Conservation (phyloP, 2,329 filamentous ascomycete genomes). For the Cladosporium sp. region DNA sequence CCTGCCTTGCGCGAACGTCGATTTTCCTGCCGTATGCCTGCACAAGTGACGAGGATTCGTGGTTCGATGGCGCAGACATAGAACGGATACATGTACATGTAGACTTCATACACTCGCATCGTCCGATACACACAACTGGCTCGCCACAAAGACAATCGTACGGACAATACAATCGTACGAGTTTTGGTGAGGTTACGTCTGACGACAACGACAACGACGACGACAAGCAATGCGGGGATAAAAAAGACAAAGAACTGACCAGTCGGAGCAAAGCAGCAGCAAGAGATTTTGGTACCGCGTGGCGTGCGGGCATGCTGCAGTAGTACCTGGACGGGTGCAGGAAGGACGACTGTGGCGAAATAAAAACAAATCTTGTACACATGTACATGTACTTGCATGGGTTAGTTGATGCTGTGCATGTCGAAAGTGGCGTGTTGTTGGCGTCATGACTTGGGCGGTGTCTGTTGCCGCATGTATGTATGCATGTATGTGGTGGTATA, state of each 20-base stretch:
- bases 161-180: conserved; percentile 2
- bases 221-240: neutral
- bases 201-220: neutral
- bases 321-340: neutral
- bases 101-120: neutral
- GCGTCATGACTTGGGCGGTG: conserved; percentile 14
- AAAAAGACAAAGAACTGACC: neutral
- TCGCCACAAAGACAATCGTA: too few relatives aligned
- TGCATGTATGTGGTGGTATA: neutral
- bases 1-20: too few relatives aligned
- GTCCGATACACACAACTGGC: neutral
- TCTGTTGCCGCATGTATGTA: neutral
- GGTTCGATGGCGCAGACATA: too few relatives aligned
- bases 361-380: neutral
- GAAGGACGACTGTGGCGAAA: conserved; percentile 8
- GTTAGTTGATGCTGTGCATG: neutral
- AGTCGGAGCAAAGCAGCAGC: conserved; percentile 7
- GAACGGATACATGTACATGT: too few relatives aligned
- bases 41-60: neutral
- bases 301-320: neutral
- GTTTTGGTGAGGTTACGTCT: conserved; percentile 32
- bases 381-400: neutral
- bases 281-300: conserved; percentile 3
- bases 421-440: conserved; percentile 4
- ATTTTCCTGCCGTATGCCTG: too few relatives aligned